Evolutionary conservation across 495 filamentous ascomycete genomes (phyloP).

Genomic region (Trichoderma erinaceum): DNA sequence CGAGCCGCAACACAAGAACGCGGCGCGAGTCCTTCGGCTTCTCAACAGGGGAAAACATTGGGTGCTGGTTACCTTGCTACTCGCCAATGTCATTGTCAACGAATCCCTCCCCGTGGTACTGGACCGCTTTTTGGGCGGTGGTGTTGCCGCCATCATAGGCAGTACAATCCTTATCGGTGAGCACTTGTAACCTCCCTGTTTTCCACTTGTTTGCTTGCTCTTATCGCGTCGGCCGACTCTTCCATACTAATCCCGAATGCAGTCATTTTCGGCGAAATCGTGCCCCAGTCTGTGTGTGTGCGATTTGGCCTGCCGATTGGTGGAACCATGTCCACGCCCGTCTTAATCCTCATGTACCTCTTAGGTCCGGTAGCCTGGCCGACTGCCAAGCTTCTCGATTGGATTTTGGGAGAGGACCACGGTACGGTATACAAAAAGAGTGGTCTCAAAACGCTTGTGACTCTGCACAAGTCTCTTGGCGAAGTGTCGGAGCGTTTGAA

Average conservation of each 20-base stretch:
- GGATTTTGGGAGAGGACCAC: slow-evolving; percentile 81
- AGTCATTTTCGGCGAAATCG: slow-evolving; percentile 97
- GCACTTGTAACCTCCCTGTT: slow-evolving; percentile 20
- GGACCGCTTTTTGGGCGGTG: slow-evolving; percentile 87
- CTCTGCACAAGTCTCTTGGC: slow-evolving; percentile 84
- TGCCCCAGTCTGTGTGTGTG: slow-evolving; percentile 93
- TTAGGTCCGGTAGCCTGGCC: slow-evolving; percentile 84
- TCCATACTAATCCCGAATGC: slow-evolving; percentile 4
- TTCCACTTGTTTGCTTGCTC: neutral
- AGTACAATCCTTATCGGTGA: slow-evolving; percentile 90
- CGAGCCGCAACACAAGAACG: slow-evolving; percentile 77
- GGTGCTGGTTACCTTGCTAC: slow-evolving; percentile 92
- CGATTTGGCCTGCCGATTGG: slow-evolving; percentile 96
- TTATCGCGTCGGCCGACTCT: neutral
- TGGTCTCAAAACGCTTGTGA: slow-evolving; percentile 73
- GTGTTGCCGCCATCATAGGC: slow-evolving; percentile 88
- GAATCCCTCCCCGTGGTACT: slow-evolving; percentile 94
- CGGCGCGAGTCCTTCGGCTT: slow-evolving; percentile 69
- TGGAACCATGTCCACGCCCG: slow-evolving; percentile 85
- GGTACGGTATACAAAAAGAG: slow-evolving; percentile 95
- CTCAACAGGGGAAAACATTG: slow-evolving; percentile 91
- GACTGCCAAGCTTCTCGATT: slow-evolving; percentile 83
- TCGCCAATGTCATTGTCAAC: slow-evolving; percentile 97
- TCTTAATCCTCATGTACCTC: slow-evolving; percentile 85
- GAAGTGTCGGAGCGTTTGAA: slow-evolving; percentile 83